Conservation (phyloP, 345 rosid genomes). For the Corchorus olitorius region DNA sequence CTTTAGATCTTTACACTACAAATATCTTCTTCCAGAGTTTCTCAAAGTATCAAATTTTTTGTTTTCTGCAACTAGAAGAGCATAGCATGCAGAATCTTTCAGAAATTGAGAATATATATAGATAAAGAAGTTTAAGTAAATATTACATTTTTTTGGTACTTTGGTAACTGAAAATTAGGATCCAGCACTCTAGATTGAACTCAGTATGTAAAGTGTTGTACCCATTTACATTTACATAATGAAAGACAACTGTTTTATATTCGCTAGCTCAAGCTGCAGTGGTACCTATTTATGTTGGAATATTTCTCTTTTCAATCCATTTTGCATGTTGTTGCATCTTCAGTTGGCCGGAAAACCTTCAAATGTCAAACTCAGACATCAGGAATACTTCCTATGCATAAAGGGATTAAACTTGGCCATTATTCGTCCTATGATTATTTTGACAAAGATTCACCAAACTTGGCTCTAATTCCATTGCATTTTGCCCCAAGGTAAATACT, state of each 20-base stretch:
- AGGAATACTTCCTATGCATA: background rate
- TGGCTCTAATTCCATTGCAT: too few species aligned
- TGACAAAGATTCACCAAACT: too few species aligned
- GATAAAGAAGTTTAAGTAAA: too few species aligned
- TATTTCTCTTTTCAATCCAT: too few species aligned
- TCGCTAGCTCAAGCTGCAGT: background rate
- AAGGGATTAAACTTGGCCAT: background rate
- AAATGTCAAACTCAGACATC: background rate
- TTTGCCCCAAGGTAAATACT: too few species aligned
- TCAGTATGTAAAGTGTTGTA: too few species aligned
- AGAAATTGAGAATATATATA: background rate
- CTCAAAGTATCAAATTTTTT: background rate
- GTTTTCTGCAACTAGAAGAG: background rate
- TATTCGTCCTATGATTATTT: too few species aligned
- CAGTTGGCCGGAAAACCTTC: background rate
- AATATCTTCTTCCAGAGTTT: background rate
- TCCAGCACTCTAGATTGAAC: too few species aligned
- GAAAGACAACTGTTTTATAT: background rate
- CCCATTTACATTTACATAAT: too few species aligned
- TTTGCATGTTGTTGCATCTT: background rate
- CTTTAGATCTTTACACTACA: background rate
- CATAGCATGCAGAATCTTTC: background rate
- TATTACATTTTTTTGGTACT: too few species aligned
- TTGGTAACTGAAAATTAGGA: too few species aligned
- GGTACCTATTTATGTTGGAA: too few species aligned